A percentile compares a stretch with the other conserved stretches of the same genome.
These are phyloP conservation scores for Botrytis cinerea DNA, from an alignment of 2,329 filamentous ascomycete genomes.

Conservation along the genomic window DNA sequence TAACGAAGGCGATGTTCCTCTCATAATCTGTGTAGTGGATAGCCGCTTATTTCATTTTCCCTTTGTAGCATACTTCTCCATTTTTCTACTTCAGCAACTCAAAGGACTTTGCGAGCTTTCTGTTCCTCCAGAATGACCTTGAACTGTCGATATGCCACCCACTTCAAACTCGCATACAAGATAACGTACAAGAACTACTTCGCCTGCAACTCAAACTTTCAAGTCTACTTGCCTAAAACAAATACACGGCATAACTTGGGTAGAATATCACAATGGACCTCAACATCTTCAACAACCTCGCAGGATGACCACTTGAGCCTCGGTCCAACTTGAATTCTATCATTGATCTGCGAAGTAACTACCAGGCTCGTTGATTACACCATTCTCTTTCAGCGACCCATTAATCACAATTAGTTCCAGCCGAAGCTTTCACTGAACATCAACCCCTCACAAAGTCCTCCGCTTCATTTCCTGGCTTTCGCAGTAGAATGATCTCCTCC, in stretches of 20 bases:
- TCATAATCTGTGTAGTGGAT: neutral
- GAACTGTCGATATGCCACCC: neutral
- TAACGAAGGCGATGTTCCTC: neutral
- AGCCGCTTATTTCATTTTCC: neutral
- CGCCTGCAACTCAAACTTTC: neutral
- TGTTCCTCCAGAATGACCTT: neutral
- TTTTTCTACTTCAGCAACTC: neutral
- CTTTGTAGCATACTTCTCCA: neutral
- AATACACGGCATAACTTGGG: neutral
- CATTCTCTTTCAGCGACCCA: neutral
- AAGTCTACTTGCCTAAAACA: neutral
- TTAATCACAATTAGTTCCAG: neutral
- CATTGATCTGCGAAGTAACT: neutral
- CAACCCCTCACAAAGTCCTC: neutral
- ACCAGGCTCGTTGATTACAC: neutral
- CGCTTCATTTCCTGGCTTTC: neutral
- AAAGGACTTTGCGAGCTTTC: neutral
- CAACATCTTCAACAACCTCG: neutral
- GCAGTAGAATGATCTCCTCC: neutral
- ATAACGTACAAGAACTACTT: neutral
- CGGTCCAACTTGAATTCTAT: accelerated
- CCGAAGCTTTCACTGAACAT: neutral
- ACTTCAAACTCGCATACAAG: neutral
- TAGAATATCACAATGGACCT: too few relatives aligned
- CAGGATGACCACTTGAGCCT: neutral